Percentiles rank a stretch among this genome's conserved stretches.
Conservation (phyloP, 805 yeast species). For the Candida schatavii region DNA sequence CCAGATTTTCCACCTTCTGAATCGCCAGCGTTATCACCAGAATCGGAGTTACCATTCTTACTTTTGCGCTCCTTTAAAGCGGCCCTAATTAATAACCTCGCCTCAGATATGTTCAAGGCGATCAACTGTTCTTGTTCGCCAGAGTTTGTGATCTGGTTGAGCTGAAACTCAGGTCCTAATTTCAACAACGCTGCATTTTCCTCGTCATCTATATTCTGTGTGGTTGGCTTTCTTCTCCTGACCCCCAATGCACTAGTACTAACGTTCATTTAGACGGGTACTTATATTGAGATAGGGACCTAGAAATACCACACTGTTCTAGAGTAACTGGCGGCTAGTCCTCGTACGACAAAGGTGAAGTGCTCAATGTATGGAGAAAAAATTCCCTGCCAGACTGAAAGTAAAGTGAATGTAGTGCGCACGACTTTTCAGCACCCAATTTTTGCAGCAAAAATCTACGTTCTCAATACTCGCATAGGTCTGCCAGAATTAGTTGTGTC, state of each 20-base stretch:
- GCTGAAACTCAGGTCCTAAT: slow-evolving; percentile 90
- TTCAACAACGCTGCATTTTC: slow-evolving; percentile 87
- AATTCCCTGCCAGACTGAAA: background rate
- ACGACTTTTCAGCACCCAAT: too few relatives aligned
- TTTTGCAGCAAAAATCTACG: too few relatives aligned
- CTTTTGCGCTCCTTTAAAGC: slow-evolving; percentile 67
- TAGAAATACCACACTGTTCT: background rate
- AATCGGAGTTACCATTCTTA: slow-evolving; percentile 38
- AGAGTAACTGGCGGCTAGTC: background rate
- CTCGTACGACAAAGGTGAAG: too few relatives aligned
- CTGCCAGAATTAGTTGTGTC: too few relatives aligned
- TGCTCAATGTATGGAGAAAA: background rate
- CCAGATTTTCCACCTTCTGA: slow-evolving; percentile 12
- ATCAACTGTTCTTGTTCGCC: slow-evolving; percentile 76
- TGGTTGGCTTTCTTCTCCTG: slow-evolving; percentile 63
- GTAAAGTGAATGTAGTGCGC: background rate
- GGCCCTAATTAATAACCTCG: slow-evolving; percentile 84
- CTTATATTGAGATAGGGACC: background rate
- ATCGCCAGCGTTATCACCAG: slow-evolving; percentile 11
- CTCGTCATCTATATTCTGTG: slow-evolving; percentile 72
- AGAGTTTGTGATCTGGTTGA: slow-evolving; percentile 74
- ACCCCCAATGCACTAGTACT: slow-evolving; percentile 87
- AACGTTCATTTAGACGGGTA: slow-evolving; percentile 58
- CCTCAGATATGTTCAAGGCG: slow-evolving; percentile 85
- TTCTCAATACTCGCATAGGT: too few relatives aligned